Conservation (phyloP, 768 basidiomycete species). For the Mycena crocata region DNA sequence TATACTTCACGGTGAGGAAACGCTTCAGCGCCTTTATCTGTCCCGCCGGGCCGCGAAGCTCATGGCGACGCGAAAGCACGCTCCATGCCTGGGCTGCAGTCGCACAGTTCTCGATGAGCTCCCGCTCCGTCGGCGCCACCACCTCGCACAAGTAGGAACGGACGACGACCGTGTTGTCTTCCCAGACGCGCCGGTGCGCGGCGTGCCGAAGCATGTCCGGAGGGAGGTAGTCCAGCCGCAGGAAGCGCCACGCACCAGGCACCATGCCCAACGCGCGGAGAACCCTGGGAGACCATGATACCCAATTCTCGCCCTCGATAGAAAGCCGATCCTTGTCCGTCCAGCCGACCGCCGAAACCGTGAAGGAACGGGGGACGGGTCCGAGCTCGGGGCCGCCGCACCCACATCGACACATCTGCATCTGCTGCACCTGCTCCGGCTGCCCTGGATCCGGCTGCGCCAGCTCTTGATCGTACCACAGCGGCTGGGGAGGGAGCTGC, state of each 20-base stretch:
- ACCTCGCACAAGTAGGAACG: background rate
- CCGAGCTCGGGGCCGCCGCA: background rate
- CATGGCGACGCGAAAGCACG: background rate
- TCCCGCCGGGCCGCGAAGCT: background rate
- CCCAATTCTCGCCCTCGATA: slow-evolving; percentile 3
- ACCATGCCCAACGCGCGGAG: background rate
- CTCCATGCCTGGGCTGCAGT: background rate
- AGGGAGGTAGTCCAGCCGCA: background rate
- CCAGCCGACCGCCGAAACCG: background rate
- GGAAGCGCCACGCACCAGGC: background rate
- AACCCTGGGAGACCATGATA: background rate
- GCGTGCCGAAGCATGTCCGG: background rate
- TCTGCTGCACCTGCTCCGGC: too few relatives aligned
- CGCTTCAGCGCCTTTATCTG: background rate
- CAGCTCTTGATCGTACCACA: too few relatives aligned
- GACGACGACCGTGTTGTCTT: background rate
- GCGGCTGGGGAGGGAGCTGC: too few relatives aligned
- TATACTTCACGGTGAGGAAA: background rate
- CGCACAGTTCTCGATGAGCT: background rate
- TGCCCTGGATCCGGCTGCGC: too few relatives aligned
- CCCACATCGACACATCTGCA: too few relatives aligned
- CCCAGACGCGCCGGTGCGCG: background rate
- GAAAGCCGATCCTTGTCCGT: background rate
- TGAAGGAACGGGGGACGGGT: background rate
- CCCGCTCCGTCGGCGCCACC: background rate